Base-by-base conservation (phyloP, 2,329 filamentous ascomycete species). In the Ophiostoma perfectum region DNA sequence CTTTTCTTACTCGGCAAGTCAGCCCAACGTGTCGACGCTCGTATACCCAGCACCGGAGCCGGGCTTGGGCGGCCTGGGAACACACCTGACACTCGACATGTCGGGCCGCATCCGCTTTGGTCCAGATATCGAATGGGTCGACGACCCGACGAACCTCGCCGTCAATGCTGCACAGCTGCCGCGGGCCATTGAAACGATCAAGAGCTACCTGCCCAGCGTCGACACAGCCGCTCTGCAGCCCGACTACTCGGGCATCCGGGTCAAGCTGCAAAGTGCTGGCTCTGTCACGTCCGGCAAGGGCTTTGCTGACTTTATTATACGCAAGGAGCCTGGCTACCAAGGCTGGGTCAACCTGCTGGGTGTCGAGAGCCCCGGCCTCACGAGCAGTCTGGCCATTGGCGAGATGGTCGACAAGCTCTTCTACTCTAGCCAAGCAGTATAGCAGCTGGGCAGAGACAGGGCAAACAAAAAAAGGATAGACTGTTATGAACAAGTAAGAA, bases 111-210 rank as follows among this genome's bases (percentile, higher is more conserved):
- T 98, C 60, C 89, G 92, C 49, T 99, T 99, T 77, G 95, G 95
- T 0, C 95, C 95, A 0, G 95, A 99, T 75, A 90, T 97, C 14
- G 92, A 98, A 77, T 98, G 95, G 95, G 89, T 97, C 0, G 85
- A 89, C 65, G 80, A 82, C 0, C 87, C 92, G 0, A 78, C 80
- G 8, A 87, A 97, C 74, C 81, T 97, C n/a, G 81, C 82, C 1
- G 89, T 90, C 16, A 92, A 86, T 72, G 79, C 82, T 1, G 65
- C 39, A 49, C 83, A 90, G 12, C 80, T 97, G 68, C 77, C 80
- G 1, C 81, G 85, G 52, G 93, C 93, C 0, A 77, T 96, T 0
- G 81, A 81, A 11, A 91, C 92, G 74, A 97, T 99, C 69, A 81
- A 84, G 73, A 82, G 83, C 7, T 99, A 96, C 76, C 81, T 99